These are phyloP conservation scores for Colletotrichum lindemuthianum DNA, from an alignment of 2,329 filamentous ascomycete genomes.

Conservation along the genomic window DNA sequence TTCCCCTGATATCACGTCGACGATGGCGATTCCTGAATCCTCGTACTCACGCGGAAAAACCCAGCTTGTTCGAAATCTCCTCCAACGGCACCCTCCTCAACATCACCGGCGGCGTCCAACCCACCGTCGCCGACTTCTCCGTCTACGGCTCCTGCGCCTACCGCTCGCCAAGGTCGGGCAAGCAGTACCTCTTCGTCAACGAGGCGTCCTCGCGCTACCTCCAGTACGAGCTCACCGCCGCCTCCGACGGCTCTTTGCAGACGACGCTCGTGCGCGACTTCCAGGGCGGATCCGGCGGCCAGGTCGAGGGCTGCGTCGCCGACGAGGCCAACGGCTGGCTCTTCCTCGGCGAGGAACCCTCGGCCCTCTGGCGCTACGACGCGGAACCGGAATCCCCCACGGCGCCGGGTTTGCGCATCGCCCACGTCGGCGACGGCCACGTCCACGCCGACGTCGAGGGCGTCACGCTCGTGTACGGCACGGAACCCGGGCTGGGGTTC, in stretches of 20 bases:
- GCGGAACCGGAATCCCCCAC: constrained; percentile 56
- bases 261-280: constrained; percentile 62
- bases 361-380: constrained; percentile 61
- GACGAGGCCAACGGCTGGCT: constrained; percentile 62
- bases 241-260: constrained; percentile 51
- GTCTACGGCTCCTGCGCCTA: constrained; percentile 65
- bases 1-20: rapidly evolving
- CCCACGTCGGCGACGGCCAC: constrained; percentile 56
- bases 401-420: constrained; percentile 48
- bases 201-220: constrained; percentile 63
- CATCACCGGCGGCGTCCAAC: constrained; percentile 58
- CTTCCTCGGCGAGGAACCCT: constrained; percentile 62
- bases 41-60: background rate
- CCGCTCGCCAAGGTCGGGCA: constrained; percentile 55
- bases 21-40: no score
- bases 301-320: constrained; percentile 64
- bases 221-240: constrained; percentile 59
- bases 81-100: constrained; percentile 53
- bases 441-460: constrained; percentile 66
- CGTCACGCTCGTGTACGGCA: constrained; percentile 59
- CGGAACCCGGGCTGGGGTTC: constrained; percentile 55
- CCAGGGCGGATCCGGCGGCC: constrained; percentile 59
- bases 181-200: constrained; percentile 65
- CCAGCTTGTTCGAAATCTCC: constrained; percentile 60
- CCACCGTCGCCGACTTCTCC: constrained; percentile 54